Percentiles rank a stretch among this genome's conserved stretches.
phyloP scores from a whole-genome alignment of 2,329 filamentous ascomycete species.

The Diplodia mutila region DNA sequence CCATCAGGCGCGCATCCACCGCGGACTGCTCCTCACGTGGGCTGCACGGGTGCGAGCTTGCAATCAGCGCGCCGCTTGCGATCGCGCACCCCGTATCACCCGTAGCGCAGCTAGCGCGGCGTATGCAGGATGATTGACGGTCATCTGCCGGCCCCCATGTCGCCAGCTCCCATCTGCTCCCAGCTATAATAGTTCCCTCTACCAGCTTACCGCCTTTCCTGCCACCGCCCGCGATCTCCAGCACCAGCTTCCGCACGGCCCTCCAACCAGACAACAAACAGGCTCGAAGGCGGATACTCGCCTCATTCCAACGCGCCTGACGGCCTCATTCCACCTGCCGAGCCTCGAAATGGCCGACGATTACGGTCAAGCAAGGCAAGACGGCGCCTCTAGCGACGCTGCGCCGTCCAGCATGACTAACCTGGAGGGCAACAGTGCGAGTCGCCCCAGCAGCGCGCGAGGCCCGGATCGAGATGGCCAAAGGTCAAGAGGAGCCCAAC shows the following conservation, averaged over 20 bases:
- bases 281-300: slow-evolving; percentile 7
- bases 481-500: slow-evolving; percentile 17
- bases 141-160: slow-evolving; percentile 26
- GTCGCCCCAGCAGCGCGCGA: slow-evolving; percentile 16
- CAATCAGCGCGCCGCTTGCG: slow-evolving; percentile 9
- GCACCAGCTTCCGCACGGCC: slow-evolving; percentile 22
- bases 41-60: not conserved
- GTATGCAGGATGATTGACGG: slow-evolving; percentile 20
- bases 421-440: slow-evolving; percentile 9
- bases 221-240: slow-evolving; percentile 16
- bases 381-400: not conserved
- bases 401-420: not conserved
- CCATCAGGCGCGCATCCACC: slow-evolving; percentile 5
- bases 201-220: slow-evolving; percentile 22
- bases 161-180: slow-evolving; percentile 1
- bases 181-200: slow-evolving; percentile 15
- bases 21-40: slow-evolving; percentile 14
- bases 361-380: slow-evolving; percentile 3
- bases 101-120: slow-evolving; percentile 20
- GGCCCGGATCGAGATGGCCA: slow-evolving; percentile 9
- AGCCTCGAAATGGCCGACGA: slow-evolving; percentile 18
- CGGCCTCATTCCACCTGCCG: slow-evolving; percentile 12
- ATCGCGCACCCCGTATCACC: slow-evolving; percentile 18
- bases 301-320: slow-evolving; percentile 20
- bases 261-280: slow-evolving; percentile 16